Evolutionary conservation across 2,329 filamentous ascomycete species (phyloP).

Genomic region (Teratosphaeria nubilosa): DNA sequence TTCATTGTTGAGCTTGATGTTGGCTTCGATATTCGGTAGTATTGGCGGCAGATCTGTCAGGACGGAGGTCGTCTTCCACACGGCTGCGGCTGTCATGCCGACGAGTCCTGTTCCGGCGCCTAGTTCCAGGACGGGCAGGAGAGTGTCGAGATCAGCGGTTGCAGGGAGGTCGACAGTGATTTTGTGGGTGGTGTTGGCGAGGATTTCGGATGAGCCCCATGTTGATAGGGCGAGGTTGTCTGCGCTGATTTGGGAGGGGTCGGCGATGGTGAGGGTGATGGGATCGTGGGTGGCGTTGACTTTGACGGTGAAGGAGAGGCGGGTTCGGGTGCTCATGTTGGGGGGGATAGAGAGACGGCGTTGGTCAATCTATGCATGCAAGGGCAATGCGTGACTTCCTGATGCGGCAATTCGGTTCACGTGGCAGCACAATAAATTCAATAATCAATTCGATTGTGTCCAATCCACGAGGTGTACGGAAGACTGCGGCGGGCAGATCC

Average conservation of each 20-base stretch:
- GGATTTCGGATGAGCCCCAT: slow-evolving; percentile 29
- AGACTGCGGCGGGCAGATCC: too few relatives aligned
- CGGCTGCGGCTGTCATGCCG: slow-evolving; percentile 25
- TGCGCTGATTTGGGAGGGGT: slow-evolving; percentile 10
- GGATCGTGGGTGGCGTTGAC: not conserved
- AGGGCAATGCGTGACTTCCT: not conserved
- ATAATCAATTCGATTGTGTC: too few relatives aligned
- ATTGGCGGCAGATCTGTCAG: slow-evolving; percentile 28
- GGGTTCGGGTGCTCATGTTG: slow-evolving; percentile 9
- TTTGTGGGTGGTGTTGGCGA: slow-evolving; percentile 26
- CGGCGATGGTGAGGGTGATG: slow-evolving; percentile 6
- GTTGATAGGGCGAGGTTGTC: slow-evolving; percentile 30
- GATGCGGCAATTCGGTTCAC: not conserved
- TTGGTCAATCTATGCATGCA: not conserved
- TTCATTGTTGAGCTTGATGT: slow-evolving; percentile 23
- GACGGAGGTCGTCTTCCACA: slow-evolving; percentile 19
- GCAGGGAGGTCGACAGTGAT: slow-evolving; percentile 8
- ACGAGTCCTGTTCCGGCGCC: slow-evolving; percentile 31
- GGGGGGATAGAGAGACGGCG: not conserved
- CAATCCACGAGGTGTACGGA: too few relatives aligned
- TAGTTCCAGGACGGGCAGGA: slow-evolving; percentile 25
- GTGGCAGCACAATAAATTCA: too few relatives aligned
- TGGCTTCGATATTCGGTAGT: slow-evolving; percentile 23
- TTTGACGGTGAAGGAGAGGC: slow-evolving; percentile 5
- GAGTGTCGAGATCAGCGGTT: slow-evolving; percentile 1